Evolutionary conservation across 1,284 basidiomycete species (phyloP).

Genomic region (Meripilus lineatus): DNA sequence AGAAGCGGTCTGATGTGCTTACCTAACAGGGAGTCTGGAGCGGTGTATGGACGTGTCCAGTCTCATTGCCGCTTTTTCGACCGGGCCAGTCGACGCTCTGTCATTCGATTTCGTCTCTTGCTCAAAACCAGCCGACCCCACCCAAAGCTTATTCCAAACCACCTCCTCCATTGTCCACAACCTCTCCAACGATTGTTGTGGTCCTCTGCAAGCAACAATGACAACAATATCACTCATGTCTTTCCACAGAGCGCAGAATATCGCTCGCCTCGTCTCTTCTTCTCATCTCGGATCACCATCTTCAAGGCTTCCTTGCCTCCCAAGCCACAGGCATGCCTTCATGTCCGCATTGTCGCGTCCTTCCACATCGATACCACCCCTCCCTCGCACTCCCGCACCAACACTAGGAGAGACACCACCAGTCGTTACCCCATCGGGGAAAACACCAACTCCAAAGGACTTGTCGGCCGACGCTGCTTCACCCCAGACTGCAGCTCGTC

Average conservation of each 20-base stretch:
- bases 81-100: too few species aligned
- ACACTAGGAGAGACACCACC: constrained; percentile 45
- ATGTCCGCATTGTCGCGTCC: constrained; percentile 47
- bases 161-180: too few species aligned
- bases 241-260: constrained; percentile 1
- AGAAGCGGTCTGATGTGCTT: too few species aligned
- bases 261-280: constrained; percentile 5
- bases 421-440: constrained; percentile 40
- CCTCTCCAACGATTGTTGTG: too few species aligned
- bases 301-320: constrained; percentile 16
- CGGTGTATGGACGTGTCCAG: too few species aligned
- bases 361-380: constrained; percentile 20
- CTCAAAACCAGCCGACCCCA: too few species aligned
- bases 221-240: neutral
- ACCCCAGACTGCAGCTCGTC: constrained; percentile 65
- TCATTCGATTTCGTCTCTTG: too few species aligned
- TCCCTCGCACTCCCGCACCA: constrained; percentile 22
- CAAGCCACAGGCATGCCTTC: constrained; percentile 46
- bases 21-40: too few species aligned
- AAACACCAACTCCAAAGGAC: constrained; percentile 27
- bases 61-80: too few species aligned
- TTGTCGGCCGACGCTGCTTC: constrained; percentile 58
- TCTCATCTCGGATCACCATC: constrained; percentile 10
- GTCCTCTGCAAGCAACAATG: too few species aligned
- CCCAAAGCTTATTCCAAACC: too few species aligned